These are phyloP conservation scores for Podospora sp. DNA, from an alignment of 495 filamentous ascomycete genomes.

Conservation along the genomic window DNA sequence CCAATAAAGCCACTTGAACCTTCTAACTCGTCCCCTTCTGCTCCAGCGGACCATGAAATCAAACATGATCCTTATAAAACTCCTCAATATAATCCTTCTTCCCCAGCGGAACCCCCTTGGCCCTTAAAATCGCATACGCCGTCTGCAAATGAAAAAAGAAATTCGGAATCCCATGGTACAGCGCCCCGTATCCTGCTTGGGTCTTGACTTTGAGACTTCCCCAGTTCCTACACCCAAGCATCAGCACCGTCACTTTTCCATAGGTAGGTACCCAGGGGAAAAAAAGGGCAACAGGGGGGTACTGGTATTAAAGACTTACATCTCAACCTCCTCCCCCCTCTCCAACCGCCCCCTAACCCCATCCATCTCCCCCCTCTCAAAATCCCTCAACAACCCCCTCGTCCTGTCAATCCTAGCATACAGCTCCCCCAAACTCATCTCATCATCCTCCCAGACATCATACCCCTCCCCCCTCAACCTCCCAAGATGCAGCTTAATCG, in stretches of 20 bases:
- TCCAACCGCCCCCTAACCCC: constrained; percentile 39
- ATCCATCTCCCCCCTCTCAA: constrained; percentile 46
- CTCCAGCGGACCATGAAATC: neutral
- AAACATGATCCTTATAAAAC: neutral
- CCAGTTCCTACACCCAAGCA: constrained; percentile 1
- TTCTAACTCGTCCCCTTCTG: no score
- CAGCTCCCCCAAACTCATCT: constrained; percentile 30
- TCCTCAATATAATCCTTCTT: constrained; percentile 9
- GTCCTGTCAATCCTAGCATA: constrained; percentile 27
- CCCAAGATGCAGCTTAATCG: constrained; percentile 28
- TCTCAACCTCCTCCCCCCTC: constrained; percentile 27
- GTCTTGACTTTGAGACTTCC: constrained; percentile 10
- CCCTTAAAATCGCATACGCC: constrained; percentile 4
- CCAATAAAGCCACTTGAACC: no score
- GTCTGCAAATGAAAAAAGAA: neutral
- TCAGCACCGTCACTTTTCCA: no score
- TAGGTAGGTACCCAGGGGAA: no score
- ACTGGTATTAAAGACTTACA: constrained; percentile 21
- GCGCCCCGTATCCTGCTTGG: constrained; percentile 32
- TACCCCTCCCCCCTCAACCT: constrained; percentile 17
- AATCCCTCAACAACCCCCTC: constrained; percentile 31
- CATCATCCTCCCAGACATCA: constrained; percentile 19
- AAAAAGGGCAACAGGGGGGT: no score
- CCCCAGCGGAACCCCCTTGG: constrained; percentile 6
- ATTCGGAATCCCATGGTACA: constrained; percentile 47